Conservation (phyloP, 2,329 filamentous ascomycete genomes). For the Simplicillium aogashimaense region DNA sequence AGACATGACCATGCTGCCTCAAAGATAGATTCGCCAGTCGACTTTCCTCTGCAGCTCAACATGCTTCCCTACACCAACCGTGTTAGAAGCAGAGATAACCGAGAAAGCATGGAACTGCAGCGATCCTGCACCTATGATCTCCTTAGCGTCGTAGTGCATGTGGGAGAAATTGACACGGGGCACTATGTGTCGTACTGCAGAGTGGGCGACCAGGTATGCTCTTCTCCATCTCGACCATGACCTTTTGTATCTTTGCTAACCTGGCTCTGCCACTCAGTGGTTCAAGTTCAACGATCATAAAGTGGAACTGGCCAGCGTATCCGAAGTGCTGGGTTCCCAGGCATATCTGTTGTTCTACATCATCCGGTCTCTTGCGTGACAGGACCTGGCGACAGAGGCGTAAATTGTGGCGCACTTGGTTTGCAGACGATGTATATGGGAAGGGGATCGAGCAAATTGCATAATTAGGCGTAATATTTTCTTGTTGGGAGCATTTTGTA, state of each 20-base stretch:
- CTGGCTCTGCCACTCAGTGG: slow-evolving; percentile 51
- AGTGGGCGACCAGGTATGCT: slow-evolving; percentile 55
- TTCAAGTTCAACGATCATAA: slow-evolving; percentile 94
- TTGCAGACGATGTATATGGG: no score
- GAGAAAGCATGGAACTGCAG: slow-evolving; percentile 46
- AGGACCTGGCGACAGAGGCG: no score
- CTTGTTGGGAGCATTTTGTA: neutral
- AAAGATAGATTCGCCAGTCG: slow-evolving; percentile 80
- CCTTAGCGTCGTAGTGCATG: slow-evolving; percentile 82
- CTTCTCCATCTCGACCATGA: neutral
- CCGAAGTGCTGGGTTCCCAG: slow-evolving; percentile 75
- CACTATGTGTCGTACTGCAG: slow-evolving; percentile 88
- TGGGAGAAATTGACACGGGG: slow-evolving; percentile 85
- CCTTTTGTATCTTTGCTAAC: slow-evolving; percentile 5
- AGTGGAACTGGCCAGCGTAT: slow-evolving; percentile 73
- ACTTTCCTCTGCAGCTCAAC: slow-evolving; percentile 79
- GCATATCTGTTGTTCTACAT: slow-evolving; percentile 90
- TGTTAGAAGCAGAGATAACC: slow-evolving; percentile 38
- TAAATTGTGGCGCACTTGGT: no score
- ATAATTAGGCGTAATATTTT: slow-evolving; percentile 1
- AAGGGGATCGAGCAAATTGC: neutral
- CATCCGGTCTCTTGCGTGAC: slow-evolving; percentile 46
- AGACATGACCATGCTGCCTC: slow-evolving; percentile 59
- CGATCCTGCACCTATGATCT: slow-evolving; percentile 75
- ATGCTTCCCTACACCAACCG: slow-evolving; percentile 82